These are phyloP conservation scores for Withania somnifera DNA, from an alignment of 305 asterid genomes.

Conservation along the genomic window DNA sequence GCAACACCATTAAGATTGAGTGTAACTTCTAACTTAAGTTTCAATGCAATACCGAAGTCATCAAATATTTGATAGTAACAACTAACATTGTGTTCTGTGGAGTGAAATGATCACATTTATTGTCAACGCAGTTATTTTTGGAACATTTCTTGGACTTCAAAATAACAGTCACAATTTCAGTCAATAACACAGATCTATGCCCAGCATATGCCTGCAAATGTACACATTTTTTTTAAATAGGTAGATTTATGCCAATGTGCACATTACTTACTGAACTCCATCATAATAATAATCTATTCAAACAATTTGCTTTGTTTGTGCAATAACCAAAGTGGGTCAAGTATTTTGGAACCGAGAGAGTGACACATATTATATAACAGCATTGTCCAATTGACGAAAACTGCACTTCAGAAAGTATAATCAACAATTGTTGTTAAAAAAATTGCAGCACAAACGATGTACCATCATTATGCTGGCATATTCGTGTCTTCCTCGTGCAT, in stretches of 20 bases:
- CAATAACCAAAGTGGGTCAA: not conserved
- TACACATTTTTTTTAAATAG: too few species aligned
- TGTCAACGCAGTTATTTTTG: too few species aligned
- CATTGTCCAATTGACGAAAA: not conserved
- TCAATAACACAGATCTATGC: too few species aligned
- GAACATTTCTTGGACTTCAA: too few species aligned
- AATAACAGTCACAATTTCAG: too few species aligned
- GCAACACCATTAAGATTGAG: too few species aligned
- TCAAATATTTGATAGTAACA: too few species aligned
- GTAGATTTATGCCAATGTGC: not conserved
- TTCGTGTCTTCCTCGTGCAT: slow-evolving; percentile 58
- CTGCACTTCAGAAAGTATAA: not conserved
- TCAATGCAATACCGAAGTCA: too few species aligned
- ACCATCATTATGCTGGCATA: slow-evolving; percentile 80
- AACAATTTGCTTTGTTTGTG: not conserved
- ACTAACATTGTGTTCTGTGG: too few species aligned
- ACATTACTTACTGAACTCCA: not conserved
- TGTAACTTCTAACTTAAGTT: too few species aligned
- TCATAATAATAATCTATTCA: not conserved
- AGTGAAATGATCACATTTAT: too few species aligned
- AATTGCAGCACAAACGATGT: not conserved
- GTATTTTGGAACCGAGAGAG: not conserved
- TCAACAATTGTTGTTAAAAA: not conserved
- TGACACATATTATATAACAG: not conserved
- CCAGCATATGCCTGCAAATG: too few species aligned